Percentiles rank a stretch among this genome's conserved stretches.
Evolutionary conservation across 768 basidiomycete genomes (phyloP).

Genomic region (Russula earlei): DNA sequence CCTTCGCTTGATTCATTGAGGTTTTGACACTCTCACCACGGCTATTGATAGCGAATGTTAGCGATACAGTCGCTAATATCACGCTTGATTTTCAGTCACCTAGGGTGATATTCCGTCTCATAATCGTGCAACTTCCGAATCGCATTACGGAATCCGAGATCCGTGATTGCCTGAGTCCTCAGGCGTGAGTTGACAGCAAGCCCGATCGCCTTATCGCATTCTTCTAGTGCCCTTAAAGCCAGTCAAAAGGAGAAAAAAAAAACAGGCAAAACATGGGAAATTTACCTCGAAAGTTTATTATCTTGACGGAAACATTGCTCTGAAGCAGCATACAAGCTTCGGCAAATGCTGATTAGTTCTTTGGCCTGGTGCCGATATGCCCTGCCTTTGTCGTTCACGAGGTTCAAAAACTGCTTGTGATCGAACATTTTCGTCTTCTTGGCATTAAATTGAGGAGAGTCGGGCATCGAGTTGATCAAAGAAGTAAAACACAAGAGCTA

Average conservation of each 20-base stretch:
- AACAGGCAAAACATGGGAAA: too few relatives aligned
- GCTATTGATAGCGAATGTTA: background rate
- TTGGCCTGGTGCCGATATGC: background rate
- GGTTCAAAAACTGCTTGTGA: background rate
- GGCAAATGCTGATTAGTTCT: conserved; percentile 1
- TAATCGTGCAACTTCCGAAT: background rate
- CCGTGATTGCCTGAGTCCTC: background rate
- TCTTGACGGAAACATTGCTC: background rate
- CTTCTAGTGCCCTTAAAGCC: background rate
- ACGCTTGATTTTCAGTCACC: background rate
- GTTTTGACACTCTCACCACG: background rate
- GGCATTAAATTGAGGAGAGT: background rate
- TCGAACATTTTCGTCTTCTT: background rate
- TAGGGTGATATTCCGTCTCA: background rate
- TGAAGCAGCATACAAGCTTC: background rate
- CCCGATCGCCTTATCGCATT: background rate
- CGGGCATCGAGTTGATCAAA: background rate
- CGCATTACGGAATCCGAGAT: background rate
- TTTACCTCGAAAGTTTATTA: background rate
- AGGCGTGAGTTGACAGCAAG: too few relatives aligned
- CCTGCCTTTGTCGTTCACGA: background rate
- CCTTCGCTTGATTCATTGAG: background rate
- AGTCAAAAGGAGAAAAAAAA: background rate
- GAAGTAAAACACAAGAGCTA: too few relatives aligned
- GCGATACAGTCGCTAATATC: too few relatives aligned